Evolutionary conservation across 495 filamentous ascomycete genomes (phyloP).

Genomic region (Penicillium parvum): DNA sequence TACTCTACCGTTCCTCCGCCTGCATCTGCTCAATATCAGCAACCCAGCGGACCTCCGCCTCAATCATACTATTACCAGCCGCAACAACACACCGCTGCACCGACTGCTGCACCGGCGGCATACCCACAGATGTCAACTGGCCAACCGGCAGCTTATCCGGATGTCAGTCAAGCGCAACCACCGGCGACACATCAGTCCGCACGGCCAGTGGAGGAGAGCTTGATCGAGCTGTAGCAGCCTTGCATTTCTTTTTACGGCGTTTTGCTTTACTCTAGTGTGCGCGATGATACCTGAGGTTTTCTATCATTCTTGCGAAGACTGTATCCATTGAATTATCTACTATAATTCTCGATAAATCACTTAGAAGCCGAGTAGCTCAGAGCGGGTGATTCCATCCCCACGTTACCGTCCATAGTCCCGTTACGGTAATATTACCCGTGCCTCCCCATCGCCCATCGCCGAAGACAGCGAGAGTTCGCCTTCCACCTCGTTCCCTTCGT

Average conservation of each 20-base stretch:
- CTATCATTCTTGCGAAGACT: background rate
- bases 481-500: slow-evolving; percentile 1
- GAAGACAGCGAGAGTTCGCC: slow-evolving; percentile 23
- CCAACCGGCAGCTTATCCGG: slow-evolving; percentile 56
- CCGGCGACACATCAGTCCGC: slow-evolving; percentile 33
- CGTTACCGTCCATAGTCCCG: background rate
- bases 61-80: slow-evolving; percentile 41
- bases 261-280: slow-evolving; percentile 5
- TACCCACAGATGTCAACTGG: slow-evolving; percentile 29
- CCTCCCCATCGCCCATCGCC: slow-evolving; percentile 15
- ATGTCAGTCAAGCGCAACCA: slow-evolving; percentile 54
- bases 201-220: slow-evolving; percentile 73
- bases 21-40: slow-evolving; percentile 22
- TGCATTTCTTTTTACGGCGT: slow-evolving; percentile 5
- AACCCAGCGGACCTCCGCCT: slow-evolving; percentile 24
- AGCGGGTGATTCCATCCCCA: background rate
- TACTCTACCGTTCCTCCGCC: slow-evolving; percentile 29
- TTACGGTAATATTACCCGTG: slow-evolving; percentile 20
- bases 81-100: slow-evolving; percentile 42
- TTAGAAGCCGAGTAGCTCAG: background rate
- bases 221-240: slow-evolving; percentile 66
- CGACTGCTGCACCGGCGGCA: too few relatives aligned
- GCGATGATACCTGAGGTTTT: slow-evolving; percentile 24
- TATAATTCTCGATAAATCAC: background rate
- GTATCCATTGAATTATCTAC: background rate